These are phyloP conservation scores for Nymphaea colorata DNA, from an alignment of 164 flowering plant species.

Conservation along the genomic window DNA sequence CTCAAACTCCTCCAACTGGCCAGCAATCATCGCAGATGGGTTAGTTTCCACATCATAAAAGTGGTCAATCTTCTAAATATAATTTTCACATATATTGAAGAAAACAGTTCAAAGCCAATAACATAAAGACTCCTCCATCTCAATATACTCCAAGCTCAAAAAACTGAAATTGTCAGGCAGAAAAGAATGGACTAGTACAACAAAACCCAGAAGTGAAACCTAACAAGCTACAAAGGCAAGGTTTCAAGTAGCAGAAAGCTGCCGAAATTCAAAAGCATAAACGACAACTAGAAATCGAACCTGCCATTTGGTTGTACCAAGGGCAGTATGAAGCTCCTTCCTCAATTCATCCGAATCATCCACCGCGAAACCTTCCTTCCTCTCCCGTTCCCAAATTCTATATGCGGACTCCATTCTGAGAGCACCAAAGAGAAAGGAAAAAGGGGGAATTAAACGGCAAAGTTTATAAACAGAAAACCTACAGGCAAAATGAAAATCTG, in stretches of 20 bases:
- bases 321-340: conserved; percentile 65
- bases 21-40: conserved; percentile 4
- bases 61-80: no score
- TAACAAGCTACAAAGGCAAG: neutral
- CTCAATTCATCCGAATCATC: conserved; percentile 35
- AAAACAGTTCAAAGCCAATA: no score
- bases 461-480: neutral
- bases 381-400: conserved; percentile 53
- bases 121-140: no score
- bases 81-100: no score
- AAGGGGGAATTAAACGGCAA: neutral
- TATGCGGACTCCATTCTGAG: conserved; percentile 82
- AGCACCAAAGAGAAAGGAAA: neutral
- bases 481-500: neutral
- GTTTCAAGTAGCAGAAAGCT: neutral
- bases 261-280: neutral
- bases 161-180: no score
- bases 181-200: neutral
- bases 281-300: conserved; percentile 8
- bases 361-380: conserved; percentile 27
- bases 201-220: neutral
- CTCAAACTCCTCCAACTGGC: conserved; percentile 85
- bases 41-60: neutral
- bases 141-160: no score
- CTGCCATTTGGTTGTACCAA: conserved; percentile 98